These are phyloP conservation scores for Trichoderma sp. DNA, from an alignment of 2,329 filamentous ascomycete species.

Conservation along the genomic window DNA sequence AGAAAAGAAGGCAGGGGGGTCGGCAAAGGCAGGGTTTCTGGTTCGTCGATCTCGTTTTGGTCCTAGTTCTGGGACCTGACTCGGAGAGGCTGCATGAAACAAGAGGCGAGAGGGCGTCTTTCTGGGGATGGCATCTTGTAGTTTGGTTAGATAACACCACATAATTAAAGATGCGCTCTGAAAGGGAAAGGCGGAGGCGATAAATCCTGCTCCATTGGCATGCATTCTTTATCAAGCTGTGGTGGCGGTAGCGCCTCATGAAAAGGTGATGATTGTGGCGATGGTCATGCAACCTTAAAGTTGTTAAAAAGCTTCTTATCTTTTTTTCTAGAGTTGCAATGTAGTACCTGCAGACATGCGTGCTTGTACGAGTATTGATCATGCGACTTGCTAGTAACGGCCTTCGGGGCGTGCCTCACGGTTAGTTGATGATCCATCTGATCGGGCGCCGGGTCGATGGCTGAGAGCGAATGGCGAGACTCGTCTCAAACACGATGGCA, in stretches of 20 bases:
- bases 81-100: constrained; percentile 25
- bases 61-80: constrained; percentile 20
- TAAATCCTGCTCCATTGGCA: background rate
- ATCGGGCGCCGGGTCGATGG: constrained; percentile 5
- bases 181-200: constrained; percentile 8
- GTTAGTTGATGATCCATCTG: background rate
- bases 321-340: background rate
- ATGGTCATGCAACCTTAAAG: background rate
- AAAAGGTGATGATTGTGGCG: constrained; percentile 10
- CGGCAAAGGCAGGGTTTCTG: constrained; percentile 4
- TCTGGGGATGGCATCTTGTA: constrained; percentile 13
- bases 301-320: background rate
- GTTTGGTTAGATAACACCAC: background rate
- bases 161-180: background rate
- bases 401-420: background rate
- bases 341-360: too few relatives aligned
- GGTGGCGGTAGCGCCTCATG: background rate
- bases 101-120: constrained; percentile 9
- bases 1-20: background rate
- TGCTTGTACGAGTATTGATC: constrained; percentile 1
- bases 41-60: constrained; percentile 26
- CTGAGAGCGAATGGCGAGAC: background rate
- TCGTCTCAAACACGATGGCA: constrained; percentile 1
- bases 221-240: background rate
- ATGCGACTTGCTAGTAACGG: background rate